phyloP scores from a whole-genome alignment of 1,284 basidiomycete species.

The Moniliophthora roreri region DNA sequence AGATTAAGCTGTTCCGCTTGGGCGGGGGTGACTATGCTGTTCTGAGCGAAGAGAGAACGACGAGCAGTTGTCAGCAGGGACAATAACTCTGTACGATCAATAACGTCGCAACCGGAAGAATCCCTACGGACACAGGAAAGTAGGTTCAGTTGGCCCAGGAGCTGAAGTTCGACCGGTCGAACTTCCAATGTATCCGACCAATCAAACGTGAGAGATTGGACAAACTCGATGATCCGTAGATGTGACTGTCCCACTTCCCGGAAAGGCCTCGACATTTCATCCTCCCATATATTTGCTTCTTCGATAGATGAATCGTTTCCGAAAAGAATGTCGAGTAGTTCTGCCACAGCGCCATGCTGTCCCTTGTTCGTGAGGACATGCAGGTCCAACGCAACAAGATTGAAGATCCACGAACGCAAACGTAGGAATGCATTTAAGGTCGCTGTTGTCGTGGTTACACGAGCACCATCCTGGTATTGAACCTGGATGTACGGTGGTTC shows the following conservation, averaged over 20 bases:
- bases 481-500: constrained; percentile 63
- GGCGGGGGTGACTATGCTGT: constrained; percentile 59
- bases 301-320: constrained; percentile 55
- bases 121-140: constrained; percentile 74
- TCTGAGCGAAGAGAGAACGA: constrained; percentile 65
- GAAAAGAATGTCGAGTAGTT: constrained; percentile 76
- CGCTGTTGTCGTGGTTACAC: constrained; percentile 74
- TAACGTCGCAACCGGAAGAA: constrained; percentile 76
- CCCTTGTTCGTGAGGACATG: constrained; percentile 83
- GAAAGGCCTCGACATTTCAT: constrained; percentile 56
- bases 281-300: constrained; percentile 42
- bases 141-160: constrained; percentile 72
- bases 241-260: constrained; percentile 78
- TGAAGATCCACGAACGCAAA: constrained; percentile 83
- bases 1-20: constrained; percentile 69
- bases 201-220: constrained; percentile 84
- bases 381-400: constrained; percentile 87
- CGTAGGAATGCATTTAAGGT: constrained; percentile 80
- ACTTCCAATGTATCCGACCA: constrained; percentile 80
- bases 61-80: constrained; percentile 63
- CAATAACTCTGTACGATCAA: constrained; percentile 73
- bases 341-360: constrained; percentile 67
- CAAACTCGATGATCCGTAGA: constrained; percentile 82
- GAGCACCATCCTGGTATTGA: constrained; percentile 69
- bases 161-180: constrained; percentile 61